Conservation (phyloP, 2,329 filamentous ascomycete genomes). For the Dactylellina sp. region DNA sequence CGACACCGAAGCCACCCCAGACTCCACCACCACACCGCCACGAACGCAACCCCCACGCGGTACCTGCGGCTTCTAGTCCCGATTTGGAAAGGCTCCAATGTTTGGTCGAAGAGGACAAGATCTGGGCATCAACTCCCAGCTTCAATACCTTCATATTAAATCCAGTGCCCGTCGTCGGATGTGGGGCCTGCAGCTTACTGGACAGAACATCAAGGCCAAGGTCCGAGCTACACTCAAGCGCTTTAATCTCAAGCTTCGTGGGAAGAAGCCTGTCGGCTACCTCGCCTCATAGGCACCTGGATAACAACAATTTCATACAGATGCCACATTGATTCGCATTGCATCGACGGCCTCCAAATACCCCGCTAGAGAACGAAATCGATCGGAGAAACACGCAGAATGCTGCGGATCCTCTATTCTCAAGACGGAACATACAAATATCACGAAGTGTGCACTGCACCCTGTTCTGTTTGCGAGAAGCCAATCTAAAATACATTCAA, state of each 20-base stretch:
- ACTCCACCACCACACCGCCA: neutral
- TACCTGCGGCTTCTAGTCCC: constrained; percentile 1
- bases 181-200: constrained; percentile 41
- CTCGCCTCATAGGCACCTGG: too few species aligned
- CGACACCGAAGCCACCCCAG: constrained; percentile 14
- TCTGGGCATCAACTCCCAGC: constrained; percentile 21
- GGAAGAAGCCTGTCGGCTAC: too few species aligned
- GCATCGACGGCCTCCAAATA: too few species aligned
- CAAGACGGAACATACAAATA: too few species aligned
- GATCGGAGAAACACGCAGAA: too few species aligned
- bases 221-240: neutral
- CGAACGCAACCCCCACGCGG: neutral
- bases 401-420: too few species aligned
- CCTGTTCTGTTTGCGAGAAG: too few species aligned
- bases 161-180: constrained; percentile 30
- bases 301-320: too few species aligned
- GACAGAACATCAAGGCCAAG: constrained; percentile 9
- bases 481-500: neutral
- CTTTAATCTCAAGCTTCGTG: too few species aligned
- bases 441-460: too few species aligned
- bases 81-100: neutral
- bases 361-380: too few species aligned
- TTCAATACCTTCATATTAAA: constrained; percentile 28
- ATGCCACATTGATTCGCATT: too few species aligned
- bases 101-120: neutral